Evolutionary conservation across 164 flowering plant species (phyloP), one percentile per base, ranked within the genome.

Genomic region (Vitis cinerea): DNA sequence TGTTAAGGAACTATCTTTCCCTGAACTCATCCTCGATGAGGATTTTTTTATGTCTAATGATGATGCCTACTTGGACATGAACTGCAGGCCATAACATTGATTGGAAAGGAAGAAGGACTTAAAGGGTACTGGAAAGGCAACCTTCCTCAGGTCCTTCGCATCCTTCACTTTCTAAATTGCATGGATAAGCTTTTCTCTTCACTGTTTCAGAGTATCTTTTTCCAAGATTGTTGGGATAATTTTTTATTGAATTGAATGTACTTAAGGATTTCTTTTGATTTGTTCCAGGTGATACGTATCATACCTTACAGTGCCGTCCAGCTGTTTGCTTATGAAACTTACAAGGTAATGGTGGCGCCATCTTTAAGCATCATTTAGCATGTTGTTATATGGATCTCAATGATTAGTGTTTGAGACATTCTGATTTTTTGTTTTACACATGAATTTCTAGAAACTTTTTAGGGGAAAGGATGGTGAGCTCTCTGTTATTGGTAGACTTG

Each of bases 51-150:
- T 68, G 30, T 62, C 63, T 4, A 50, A 19, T 76, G 13, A 65
- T 67, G 49, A 61, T 69, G 70, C 27, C 52, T 71, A 9, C 52
- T 30, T 71, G 66, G 50, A 61, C 50, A 51, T 31, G 29, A 67
- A 62, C 63, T 76, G 67, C 87, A 95, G 98, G 97, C 98, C 59
- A 70, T 95, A 1, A 64, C 85, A 61, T 29, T 87, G 72, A 83
- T 93, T 60, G 92, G 89, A 48, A 86, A 89, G 83, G 90, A 93
- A 64, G 98, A 95, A 78, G 99, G 98, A 47, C 50, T 95, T 11
- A 95, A 87, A 83, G 98, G 99, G 57, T 91, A 85, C 74, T 95
- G 99, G 99, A 95, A 93, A 81, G 99, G 99, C 48, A 95, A 95
- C 76, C 93, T 95, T 69, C 98, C 99, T 56, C 98, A 93, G 99